These are phyloP conservation scores for Effrenium voratum DNA, from an alignment of 73 alveolate genomes.

Conservation along the genomic window DNA sequence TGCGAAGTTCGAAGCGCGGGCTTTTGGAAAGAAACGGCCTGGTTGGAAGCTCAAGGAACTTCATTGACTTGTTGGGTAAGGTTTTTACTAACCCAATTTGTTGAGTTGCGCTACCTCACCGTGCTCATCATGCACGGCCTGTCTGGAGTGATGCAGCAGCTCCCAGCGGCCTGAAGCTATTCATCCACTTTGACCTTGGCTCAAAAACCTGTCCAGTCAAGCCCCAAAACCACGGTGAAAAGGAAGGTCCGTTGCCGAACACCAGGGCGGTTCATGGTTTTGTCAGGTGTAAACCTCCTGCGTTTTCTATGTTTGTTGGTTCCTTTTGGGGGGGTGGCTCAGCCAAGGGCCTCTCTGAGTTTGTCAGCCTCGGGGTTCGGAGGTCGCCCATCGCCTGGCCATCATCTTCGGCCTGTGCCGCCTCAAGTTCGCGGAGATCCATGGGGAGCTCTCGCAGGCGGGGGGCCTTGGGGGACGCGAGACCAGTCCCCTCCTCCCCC, in stretches of 20 bases:
- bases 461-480: too few species aligned
- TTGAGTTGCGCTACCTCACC: too few species aligned
- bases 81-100: too few species aligned
- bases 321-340: neutral
- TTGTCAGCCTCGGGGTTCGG: slow-evolving; percentile 20
- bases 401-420: slow-evolving; percentile 96
- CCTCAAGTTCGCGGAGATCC: slow-evolving; percentile 97
- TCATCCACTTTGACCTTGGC: too few species aligned
- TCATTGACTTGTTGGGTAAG: neutral
- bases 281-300: too few species aligned
- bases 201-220: too few species aligned
- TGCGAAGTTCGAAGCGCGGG: neutral
- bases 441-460: slow-evolving; percentile 96
- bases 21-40: neutral
- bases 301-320: neutral
- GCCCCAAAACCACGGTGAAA: too few species aligned
- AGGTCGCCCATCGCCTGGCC: slow-evolving; percentile 95
- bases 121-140: too few species aligned
- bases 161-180: too few species aligned
- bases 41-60: neutral
- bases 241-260: too few species aligned
- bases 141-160: too few species aligned
- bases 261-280: too few species aligned
- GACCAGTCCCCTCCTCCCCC: neutral
- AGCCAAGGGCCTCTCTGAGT: neutral